phyloP scores from a whole-genome alignment of 805 yeast genomes.

The Nakazawaea wickerhamii region DNA sequence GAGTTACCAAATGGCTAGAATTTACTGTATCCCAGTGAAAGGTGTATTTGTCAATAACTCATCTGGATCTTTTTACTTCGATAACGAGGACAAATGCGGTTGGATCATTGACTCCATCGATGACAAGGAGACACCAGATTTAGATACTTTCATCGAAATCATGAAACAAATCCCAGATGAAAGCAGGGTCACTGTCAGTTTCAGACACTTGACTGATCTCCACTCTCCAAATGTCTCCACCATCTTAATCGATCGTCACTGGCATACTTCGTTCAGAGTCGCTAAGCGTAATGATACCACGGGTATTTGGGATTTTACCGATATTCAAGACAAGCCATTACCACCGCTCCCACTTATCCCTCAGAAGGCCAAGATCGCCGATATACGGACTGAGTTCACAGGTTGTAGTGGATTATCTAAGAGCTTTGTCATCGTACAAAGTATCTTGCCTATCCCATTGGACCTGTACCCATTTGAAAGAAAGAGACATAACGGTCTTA shows the following conservation, averaged over 20 bases:
- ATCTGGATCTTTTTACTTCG: slow-evolving; percentile 66
- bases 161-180: slow-evolving; percentile 76
- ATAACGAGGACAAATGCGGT: slow-evolving; percentile 56
- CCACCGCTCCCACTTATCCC: slow-evolving; percentile 49
- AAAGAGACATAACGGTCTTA: slow-evolving; percentile 67
- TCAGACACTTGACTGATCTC: slow-evolving; percentile 73
- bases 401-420: slow-evolving; percentile 53
- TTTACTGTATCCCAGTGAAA: slow-evolving; percentile 73
- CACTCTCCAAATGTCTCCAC: slow-evolving; percentile 69
- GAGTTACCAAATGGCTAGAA: slow-evolving; percentile 85
- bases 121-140: slow-evolving; percentile 64
- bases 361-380: slow-evolving; percentile 63
- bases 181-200: slow-evolving; percentile 61
- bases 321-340: slow-evolving; percentile 54
- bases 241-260: slow-evolving; percentile 76
- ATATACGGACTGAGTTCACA: slow-evolving; percentile 54
- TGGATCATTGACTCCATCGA: slow-evolving; percentile 81
- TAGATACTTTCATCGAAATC: slow-evolving; percentile 72
- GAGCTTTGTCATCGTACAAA: slow-evolving; percentile 67
- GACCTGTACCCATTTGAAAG: slow-evolving; percentile 69
- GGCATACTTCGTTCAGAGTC: slow-evolving; percentile 66
- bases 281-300: slow-evolving; percentile 56
- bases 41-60: slow-evolving; percentile 82
- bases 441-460: slow-evolving; percentile 60
- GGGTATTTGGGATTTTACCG: slow-evolving; percentile 51